Evolutionary conservation across 129 eudicot species (phyloP).

Genomic region (Saussurea involucrata): DNA sequence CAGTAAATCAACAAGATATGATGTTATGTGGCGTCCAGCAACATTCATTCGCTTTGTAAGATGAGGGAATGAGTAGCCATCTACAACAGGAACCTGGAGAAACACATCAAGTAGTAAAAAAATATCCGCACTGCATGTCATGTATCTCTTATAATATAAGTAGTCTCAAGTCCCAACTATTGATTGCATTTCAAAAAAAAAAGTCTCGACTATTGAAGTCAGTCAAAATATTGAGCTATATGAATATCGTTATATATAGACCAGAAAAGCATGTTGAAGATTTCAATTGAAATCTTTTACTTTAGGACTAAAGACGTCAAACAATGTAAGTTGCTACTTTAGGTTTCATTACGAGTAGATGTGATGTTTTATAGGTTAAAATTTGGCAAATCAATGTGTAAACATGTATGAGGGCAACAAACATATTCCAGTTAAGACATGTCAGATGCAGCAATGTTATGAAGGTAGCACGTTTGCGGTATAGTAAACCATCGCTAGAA

Average conservation of each 20-base stretch:
- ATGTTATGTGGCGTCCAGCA: slow-evolving; percentile 96
- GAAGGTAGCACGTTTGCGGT: background rate
- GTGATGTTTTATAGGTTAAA: slow-evolving; percentile 3
- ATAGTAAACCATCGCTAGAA: background rate
- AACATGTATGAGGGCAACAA: background rate
- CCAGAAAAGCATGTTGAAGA: slow-evolving; percentile 8
- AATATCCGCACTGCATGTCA: background rate
- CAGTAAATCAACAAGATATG: slow-evolving; percentile 95
- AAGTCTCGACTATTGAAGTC: slow-evolving; percentile 1
- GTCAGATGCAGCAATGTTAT: background rate
- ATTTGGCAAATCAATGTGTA: slow-evolving; percentile 1
- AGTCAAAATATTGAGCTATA: background rate
- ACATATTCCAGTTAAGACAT: background rate
- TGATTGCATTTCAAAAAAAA: no score
- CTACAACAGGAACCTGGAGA: slow-evolving; percentile 96
- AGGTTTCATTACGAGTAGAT: slow-evolving; percentile 1
- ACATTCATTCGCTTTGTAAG: slow-evolving; percentile 98
- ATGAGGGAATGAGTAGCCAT: slow-evolving; percentile 99
- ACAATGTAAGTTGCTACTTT: slow-evolving; percentile 5
- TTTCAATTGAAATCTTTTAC: slow-evolving; percentile 4
- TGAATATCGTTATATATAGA: background rate
- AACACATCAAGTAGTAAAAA: slow-evolving; percentile 14
- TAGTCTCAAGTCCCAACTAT: no score
- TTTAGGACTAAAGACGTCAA: background rate
- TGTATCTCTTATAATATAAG: background rate